Evolutionary conservation across 2,329 filamentous ascomycete genomes (phyloP).

Genomic region (Aspergillus tubingensis): DNA sequence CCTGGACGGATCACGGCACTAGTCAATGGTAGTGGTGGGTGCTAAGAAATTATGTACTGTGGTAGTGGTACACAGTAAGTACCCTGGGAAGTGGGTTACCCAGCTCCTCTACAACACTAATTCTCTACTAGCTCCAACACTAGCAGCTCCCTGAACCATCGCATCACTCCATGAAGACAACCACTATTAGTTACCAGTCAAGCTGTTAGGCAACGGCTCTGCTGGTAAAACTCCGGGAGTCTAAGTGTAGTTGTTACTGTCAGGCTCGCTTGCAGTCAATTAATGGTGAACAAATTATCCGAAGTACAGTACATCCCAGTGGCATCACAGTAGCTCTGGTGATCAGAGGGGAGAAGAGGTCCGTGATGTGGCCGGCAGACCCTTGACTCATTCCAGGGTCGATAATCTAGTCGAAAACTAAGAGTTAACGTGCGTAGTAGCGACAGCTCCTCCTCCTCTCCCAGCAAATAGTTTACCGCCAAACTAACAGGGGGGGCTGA

Average conservation of each 20-base stretch:
- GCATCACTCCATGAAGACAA: not conserved
- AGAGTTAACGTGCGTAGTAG: not conserved
- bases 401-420: not conserved
- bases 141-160: not conserved
- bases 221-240: not conserved
- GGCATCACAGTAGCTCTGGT: constrained; percentile 1
- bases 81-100: not conserved
- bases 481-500: constrained; percentile 3
- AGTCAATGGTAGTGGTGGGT: not conserved
- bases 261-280: not conserved
- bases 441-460: too few relatives aligned
- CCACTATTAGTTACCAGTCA: not conserved
- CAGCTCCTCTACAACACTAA: not conserved
- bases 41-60: too few relatives aligned
- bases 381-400: constrained; percentile 9
- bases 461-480: not conserved
- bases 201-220: not conserved
- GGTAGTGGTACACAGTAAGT: too few relatives aligned
- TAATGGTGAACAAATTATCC: not conserved
- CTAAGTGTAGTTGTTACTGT: too few relatives aligned
- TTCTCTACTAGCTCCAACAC: not conserved
- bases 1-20: not conserved
- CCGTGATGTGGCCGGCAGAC: constrained; percentile 14
- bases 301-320: not conserved
- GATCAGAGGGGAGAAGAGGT: constrained; percentile 21